phyloP scores from a whole-genome alignment of 2,329 filamentous ascomycete genomes.

The Sarocladiaceae sp. region DNA sequence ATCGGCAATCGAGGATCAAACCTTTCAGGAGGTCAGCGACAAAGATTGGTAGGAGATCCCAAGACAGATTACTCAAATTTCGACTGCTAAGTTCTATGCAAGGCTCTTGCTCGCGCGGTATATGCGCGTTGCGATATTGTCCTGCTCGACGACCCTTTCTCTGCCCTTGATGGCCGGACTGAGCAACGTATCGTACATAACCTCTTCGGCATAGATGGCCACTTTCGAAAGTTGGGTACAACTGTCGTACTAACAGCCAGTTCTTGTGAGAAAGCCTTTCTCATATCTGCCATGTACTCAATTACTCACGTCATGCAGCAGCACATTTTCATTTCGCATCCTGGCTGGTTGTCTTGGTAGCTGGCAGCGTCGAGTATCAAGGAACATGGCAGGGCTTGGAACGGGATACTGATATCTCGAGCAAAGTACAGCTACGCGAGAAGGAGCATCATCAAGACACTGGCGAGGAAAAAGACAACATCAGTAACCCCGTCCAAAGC shows the following conservation, averaged over 20 bases:
- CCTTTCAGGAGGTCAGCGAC: conserved; percentile 17
- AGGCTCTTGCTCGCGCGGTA: conserved; percentile 1
- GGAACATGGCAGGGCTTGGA: no score
- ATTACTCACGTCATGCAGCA: conserved; percentile 13
- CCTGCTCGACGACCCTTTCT: background rate
- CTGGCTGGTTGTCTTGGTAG: conserved; percentile 32
- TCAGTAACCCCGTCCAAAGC: no score
- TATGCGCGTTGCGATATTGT: background rate
- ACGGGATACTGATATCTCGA: no score
- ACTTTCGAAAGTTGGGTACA: background rate
- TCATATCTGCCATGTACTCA: background rate
- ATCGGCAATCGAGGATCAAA: conserved; percentile 17
- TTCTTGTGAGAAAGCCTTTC: background rate
- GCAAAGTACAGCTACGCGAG: no score
- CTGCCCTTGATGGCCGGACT: background rate
- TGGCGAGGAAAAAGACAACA: no score
- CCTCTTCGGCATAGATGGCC: background rate
- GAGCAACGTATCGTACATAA: background rate
- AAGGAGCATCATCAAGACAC: no score
- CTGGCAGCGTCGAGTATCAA: conserved; percentile 28
- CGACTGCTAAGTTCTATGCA: no score
- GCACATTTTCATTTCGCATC: conserved; percentile 33
- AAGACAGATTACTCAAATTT: no score
- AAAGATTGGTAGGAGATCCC: conserved; percentile 19
- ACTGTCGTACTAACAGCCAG: conserved; percentile 14